Percentiles rank a stretch among this genome's conserved stretches.
phyloP scores from a whole-genome alignment of 2,329 filamentous ascomycete species.

The Aspergillus caelatus region DNA sequence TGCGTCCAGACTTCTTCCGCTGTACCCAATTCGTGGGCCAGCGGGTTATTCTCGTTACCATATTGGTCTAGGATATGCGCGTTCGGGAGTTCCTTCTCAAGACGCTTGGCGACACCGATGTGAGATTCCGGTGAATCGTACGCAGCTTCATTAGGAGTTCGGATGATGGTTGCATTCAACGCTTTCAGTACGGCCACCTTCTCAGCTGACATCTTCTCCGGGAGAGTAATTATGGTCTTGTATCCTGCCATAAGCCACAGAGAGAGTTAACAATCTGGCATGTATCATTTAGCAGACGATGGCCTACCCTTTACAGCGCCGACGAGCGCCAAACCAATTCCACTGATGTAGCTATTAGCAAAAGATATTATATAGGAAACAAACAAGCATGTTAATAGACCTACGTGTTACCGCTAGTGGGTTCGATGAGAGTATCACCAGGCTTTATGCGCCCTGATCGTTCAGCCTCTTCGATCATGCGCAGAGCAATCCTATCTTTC shows the following conservation, averaged over 20 bases:
- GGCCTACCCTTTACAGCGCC: conserved; percentile 77
- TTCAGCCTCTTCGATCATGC: conserved; percentile 98
- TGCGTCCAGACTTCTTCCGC: conserved; percentile 96
- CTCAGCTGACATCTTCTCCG: conserved; percentile 99
- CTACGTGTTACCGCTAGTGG: conserved; percentile 90
- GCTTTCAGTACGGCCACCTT: conserved; percentile 95
- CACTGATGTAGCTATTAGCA: conserved; percentile 44
- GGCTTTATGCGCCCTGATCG: conserved; percentile 90
- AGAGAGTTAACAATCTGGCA: not conserved
- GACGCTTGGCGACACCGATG: conserved; percentile 86
- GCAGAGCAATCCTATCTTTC: conserved; percentile 91
- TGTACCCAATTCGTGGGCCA: conserved; percentile 91
- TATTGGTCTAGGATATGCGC: conserved; percentile 98
- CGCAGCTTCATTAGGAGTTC: conserved; percentile 92
- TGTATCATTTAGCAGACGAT: not conserved
- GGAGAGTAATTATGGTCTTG: conserved; percentile 96
- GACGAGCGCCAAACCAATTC: conserved; percentile 91
- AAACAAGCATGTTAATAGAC: conserved; percentile 19
- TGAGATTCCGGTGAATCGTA: conserved; percentile 95
- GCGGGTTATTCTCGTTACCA: conserved; percentile 84
- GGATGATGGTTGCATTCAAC: conserved; percentile 94
- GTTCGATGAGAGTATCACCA: conserved; percentile 95
- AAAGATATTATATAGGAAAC: not conserved
- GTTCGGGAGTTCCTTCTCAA: conserved; percentile 95
- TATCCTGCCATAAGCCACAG: conserved; percentile 58